These are phyloP conservation scores for Alternaria gansuensis DNA, from an alignment of 2,329 filamentous ascomycete genomes.

Conservation along the genomic window DNA sequence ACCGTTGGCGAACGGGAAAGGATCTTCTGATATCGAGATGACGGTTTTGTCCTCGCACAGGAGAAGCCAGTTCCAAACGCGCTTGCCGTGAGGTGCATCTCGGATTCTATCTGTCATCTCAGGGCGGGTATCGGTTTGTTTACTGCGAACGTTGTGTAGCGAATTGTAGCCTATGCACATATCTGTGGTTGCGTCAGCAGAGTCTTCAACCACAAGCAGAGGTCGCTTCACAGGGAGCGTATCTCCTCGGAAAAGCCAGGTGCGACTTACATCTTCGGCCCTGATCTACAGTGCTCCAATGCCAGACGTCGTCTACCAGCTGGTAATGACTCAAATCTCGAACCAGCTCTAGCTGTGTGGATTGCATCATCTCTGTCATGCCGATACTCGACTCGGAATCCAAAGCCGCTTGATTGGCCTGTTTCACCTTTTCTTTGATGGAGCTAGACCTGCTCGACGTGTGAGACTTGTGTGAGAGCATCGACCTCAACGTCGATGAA, in stretches of 20 bases:
- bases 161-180: constrained; percentile 77
- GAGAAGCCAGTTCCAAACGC: constrained; percentile 76
- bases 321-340: constrained; percentile 62
- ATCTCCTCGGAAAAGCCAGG: neutral
- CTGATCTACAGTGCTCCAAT: constrained; percentile 77
- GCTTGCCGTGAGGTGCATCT: constrained; percentile 59
- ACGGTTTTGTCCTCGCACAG: constrained; percentile 76
- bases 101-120: constrained; percentile 44
- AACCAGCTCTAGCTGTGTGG: constrained; percentile 48
- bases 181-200: constrained; percentile 55
- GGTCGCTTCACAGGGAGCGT: too few relatives aligned
- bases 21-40: constrained; percentile 73
- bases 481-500: constrained; percentile 43
- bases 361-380: constrained; percentile 50
- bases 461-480: constrained; percentile 41
- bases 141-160: constrained; percentile 58
- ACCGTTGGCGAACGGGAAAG: constrained; percentile 53
- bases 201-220: neutral
- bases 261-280: constrained; percentile 66
- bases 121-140: constrained; percentile 32
- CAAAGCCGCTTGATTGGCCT: constrained; percentile 25
- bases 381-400: constrained; percentile 50
- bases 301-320: constrained; percentile 75
- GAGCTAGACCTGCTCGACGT: constrained; percentile 34
- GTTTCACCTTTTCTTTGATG: constrained; percentile 21